phyloP scores from a whole-genome alignment of 164 flowering plant genomes.

The Vitis riparia region DNA sequence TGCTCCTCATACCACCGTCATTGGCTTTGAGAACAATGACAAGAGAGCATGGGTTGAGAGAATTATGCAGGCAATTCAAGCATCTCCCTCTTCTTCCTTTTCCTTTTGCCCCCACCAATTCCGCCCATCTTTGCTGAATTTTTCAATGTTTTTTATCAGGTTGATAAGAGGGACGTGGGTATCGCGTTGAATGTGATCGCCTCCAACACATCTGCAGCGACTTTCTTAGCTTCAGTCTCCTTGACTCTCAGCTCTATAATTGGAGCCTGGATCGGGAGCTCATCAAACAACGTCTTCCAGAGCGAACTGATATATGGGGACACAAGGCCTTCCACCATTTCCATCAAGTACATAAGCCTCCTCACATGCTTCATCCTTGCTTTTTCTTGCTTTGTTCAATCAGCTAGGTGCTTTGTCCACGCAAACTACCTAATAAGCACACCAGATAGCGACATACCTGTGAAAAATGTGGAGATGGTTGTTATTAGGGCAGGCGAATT shows the following conservation, averaged over 20 bases:
- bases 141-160: constrained; percentile 12
- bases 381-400: constrained; percentile 49
- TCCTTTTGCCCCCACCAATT: background rate
- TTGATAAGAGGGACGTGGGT: constrained; percentile 17
- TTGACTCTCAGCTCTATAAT: constrained; percentile 50
- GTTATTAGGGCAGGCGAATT: constrained; percentile 50
- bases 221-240: constrained; percentile 42
- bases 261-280: constrained; percentile 49
- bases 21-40: constrained; percentile 55
- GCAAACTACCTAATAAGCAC: constrained; percentile 51
- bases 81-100: background rate
- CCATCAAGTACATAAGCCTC: constrained; percentile 57
- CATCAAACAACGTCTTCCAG: constrained; percentile 21
- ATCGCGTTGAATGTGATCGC: constrained; percentile 33
- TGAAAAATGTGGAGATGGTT: constrained; percentile 27
- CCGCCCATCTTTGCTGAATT: background rate
- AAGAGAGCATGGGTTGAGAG: constrained; percentile 49
- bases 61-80: constrained; percentile 39
- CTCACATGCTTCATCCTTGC: constrained; percentile 49
- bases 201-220: constrained; percentile 43
- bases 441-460: constrained; percentile 23
- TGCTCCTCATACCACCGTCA: constrained; percentile 50
- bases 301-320: constrained; percentile 46
- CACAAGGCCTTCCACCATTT: constrained; percentile 41
- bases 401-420: constrained; percentile 42